phyloP scores from a whole-genome alignment of 2,329 filamentous ascomycete genomes.

The Drechslerella coelobrocha region DNA sequence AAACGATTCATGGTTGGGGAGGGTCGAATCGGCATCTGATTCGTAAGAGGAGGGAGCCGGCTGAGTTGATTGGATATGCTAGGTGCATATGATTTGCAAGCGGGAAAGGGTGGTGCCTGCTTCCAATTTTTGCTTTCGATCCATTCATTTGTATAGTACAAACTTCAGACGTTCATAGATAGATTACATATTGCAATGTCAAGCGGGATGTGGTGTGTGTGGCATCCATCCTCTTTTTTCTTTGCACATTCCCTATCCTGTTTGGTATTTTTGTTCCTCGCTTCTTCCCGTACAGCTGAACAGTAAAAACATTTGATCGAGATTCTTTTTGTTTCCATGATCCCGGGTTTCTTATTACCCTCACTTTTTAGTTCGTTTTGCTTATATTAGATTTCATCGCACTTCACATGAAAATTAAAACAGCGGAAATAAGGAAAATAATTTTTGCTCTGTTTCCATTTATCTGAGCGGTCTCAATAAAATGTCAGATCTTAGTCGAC shows the following conservation, averaged over 20 bases:
- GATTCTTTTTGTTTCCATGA: constrained; percentile 38
- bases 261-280: constrained; percentile 24
- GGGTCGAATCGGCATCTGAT: neutral
- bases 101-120: constrained; percentile 35
- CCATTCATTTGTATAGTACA: constrained; percentile 2
- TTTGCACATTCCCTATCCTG: constrained; percentile 14
- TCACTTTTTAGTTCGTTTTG: constrained; percentile 5
- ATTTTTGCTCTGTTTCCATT: neutral
- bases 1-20: constrained; percentile 4
- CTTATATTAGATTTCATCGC: neutral
- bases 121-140: constrained; percentile 27
- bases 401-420: no score
- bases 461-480: no score
- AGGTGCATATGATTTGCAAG: constrained; percentile 44
- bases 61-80: constrained; percentile 35
- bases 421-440: no score
- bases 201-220: constrained; percentile 37
- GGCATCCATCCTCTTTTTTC: constrained; percentile 14
- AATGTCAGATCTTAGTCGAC: no score
- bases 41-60: constrained; percentile 16
- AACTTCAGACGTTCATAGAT: neutral
- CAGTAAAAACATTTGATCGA: constrained; percentile 7
- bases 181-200: constrained; percentile 19
- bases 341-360: constrained; percentile 16
- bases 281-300: constrained; percentile 50